Base-by-base conservation (phyloP, 192 early-diverging fungal genomes). In the Mortierella alpina region DNA sequence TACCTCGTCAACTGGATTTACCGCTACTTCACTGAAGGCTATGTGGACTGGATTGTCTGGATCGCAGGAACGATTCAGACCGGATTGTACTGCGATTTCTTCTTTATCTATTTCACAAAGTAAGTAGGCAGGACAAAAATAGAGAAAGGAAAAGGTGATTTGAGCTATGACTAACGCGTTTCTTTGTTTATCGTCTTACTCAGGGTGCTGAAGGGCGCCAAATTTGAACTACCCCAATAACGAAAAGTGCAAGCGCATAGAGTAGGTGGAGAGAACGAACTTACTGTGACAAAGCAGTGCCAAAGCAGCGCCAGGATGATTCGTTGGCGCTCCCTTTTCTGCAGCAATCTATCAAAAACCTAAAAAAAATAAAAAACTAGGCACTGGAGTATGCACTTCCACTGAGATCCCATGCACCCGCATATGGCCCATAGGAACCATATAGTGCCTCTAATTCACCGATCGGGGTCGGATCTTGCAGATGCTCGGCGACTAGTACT, bases 31-130 rank as follows among this genome's bases (percentile, higher is more conserved):
- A 82, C 85, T 8, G 93, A 96, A 58, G 74, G 84, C 62, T 88
- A 93, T 72, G 84, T 91, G 14, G 97, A 99, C 74, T 92, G 88
- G 85, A 93, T 98, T 72, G 90, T 93, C 42, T 96, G 96, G 88
- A 57, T 96, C 55, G 93, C 97, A 41, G 98, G 98, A 46, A 70
- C 95, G 18, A 86, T 99, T 44, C 98, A 99, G 81, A 99, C 98
- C 3, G 94, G 89, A 44, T 84, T 99, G 4, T 99, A 98, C 74
- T 92, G 90, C 75, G 98, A 99, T 85, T 99, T 99, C 83, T 97
- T 98, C 87, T 99, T 97, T 76, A 92, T 99, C 57, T 99, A 99
- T 86, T 94, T 88, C 39, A 85, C 72, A 75, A 93, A 90, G 91
- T 93, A 87, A 85, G 75, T 66, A 17, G 7, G 7, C 31, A 31